phyloP scores from a whole-genome alignment of 345 rosid species.

The Ceriops decandra region DNA sequence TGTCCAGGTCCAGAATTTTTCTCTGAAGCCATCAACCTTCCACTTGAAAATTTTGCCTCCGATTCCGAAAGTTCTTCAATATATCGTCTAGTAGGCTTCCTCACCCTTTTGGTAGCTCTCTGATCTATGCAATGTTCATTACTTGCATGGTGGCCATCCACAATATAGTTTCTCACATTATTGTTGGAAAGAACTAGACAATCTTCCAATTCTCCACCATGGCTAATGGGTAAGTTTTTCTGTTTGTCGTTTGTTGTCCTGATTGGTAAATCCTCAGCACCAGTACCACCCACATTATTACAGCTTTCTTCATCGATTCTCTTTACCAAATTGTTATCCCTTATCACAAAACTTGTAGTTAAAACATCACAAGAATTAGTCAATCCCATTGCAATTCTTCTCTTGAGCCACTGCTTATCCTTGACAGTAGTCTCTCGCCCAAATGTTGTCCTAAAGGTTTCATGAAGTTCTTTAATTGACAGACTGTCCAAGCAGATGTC shows the following conservation, averaged over 20 bases:
- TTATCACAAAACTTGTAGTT: slow-evolving; percentile 41
- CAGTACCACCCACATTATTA: slow-evolving; percentile 27
- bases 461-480: slow-evolving; percentile 82
- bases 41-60: slow-evolving; percentile 44
- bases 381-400: slow-evolving; percentile 79
- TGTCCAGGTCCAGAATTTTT: slow-evolving; percentile 34
- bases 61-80: slow-evolving; percentile 82
- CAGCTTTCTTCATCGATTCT: slow-evolving; percentile 36
- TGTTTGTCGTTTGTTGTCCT: slow-evolving; percentile 25
- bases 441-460: slow-evolving; percentile 76
- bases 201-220: slow-evolving; percentile 31
- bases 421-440: slow-evolving; percentile 90
- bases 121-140: slow-evolving; percentile 52
- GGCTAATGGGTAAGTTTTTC: slow-evolving; percentile 32
- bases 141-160: slow-evolving; percentile 37
- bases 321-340: slow-evolving; percentile 48
- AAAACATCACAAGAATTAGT: slow-evolving; percentile 63
- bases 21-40: slow-evolving; percentile 34
- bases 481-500: slow-evolving; percentile 63
- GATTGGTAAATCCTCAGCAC: slow-evolving; percentile 23
- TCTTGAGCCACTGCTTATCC: slow-evolving; percentile 88
- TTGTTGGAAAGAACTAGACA: slow-evolving; percentile 29
- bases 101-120: slow-evolving; percentile 61
- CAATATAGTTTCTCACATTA: slow-evolving; percentile 30
- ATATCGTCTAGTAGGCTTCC: slow-evolving; percentile 82